phyloP scores from a whole-genome alignment of 129 eudicot genomes.

The Artemisia annua region DNA sequence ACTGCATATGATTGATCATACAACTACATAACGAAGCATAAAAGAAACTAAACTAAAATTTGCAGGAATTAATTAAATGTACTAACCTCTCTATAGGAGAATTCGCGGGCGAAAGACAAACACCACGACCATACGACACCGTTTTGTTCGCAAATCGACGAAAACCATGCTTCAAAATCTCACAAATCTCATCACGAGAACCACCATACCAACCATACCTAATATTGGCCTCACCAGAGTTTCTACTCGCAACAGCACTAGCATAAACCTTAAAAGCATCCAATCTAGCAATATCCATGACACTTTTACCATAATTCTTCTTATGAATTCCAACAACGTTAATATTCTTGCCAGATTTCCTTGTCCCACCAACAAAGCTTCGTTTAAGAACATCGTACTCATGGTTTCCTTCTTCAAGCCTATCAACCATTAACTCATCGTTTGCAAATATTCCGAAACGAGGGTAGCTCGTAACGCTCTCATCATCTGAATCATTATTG shows the following conservation, averaged over 20 bases:
- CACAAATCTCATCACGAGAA: conserved; percentile 29
- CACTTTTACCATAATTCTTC: conserved; percentile 20
- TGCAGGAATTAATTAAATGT: background rate
- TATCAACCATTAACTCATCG: background rate
- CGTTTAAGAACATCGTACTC: conserved; percentile 13
- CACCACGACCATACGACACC: conserved; percentile 26
- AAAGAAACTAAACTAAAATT: background rate
- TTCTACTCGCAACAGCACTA: conserved; percentile 25
- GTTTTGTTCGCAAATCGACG: conserved; percentile 16
- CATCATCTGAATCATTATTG: background rate
- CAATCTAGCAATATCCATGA: conserved; percentile 27
- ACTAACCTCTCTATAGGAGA: conserved; percentile 32
- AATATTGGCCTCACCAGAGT: conserved; percentile 29
- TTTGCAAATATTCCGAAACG: background rate
- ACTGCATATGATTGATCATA: background rate
- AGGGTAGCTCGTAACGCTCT: background rate
- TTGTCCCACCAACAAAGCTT: conserved; percentile 20
- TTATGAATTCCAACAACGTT: conserved; percentile 19
- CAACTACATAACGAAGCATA: background rate
- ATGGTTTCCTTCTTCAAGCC: conserved; percentile 11
- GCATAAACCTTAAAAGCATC: conserved; percentile 23
- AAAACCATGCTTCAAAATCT: conserved; percentile 32
- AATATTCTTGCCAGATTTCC: background rate
- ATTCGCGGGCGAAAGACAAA: conserved; percentile 31
- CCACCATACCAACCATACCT: conserved; percentile 38